These are phyloP conservation scores for Aspergillus niger DNA, from an alignment of 2,329 filamentous ascomycete genomes.

Conservation along the genomic window DNA sequence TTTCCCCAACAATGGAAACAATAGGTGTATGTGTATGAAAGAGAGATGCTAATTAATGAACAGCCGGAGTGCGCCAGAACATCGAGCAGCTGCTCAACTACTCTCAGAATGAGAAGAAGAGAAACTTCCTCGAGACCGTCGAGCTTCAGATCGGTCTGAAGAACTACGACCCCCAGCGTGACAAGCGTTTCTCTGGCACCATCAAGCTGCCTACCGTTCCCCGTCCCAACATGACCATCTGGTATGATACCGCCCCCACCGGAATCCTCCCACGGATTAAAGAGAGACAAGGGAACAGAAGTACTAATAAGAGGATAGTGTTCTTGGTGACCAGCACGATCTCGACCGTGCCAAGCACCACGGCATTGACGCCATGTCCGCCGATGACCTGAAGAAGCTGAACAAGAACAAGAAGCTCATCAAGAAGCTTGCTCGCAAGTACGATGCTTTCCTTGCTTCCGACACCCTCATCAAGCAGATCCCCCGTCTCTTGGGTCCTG, in stretches of 20 bases:
- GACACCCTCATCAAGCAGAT: constrained; percentile 99
- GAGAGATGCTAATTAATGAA: constrained; percentile 15
- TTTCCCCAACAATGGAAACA: neutral
- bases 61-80: constrained; percentile 92
- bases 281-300: constrained; percentile 11
- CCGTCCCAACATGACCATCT: constrained; percentile 87
- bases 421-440: constrained; percentile 99
- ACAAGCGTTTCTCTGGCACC: constrained; percentile 99
- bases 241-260: constrained; percentile 50
- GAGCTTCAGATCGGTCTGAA: constrained; percentile 84
- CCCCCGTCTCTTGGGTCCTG: constrained; percentile 96
- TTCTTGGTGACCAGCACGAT: constrained; percentile 95
- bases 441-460: constrained; percentile 98
- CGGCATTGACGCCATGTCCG: constrained; percentile 96
- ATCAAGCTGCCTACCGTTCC: constrained; percentile 91
- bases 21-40: too few species aligned
- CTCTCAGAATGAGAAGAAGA: constrained; percentile 93
- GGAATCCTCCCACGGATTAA: neutral
- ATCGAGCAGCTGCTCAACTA: constrained; percentile 93
- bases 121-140: constrained; percentile 95
- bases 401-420: constrained; percentile 99
- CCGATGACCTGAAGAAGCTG: constrained; percentile 99
- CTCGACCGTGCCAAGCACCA: constrained; percentile 99
- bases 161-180: constrained; percentile 99
- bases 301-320: constrained; percentile 49